Evolutionary conservation across 2,329 filamentous ascomycete species (phyloP).

Genomic region (Fusarium sp.): DNA sequence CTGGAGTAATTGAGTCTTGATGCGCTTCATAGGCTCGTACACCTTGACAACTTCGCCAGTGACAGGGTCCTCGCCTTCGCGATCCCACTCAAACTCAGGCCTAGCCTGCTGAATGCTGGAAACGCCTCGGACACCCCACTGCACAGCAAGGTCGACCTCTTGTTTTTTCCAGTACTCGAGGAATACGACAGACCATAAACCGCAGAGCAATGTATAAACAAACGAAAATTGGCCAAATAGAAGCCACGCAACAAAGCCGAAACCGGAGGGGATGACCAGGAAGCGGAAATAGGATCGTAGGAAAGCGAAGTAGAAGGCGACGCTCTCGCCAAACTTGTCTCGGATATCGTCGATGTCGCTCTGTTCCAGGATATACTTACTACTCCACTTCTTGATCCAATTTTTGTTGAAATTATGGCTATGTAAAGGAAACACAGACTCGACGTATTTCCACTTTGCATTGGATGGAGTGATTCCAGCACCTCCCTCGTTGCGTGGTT

Average conservation of each 20-base stretch:
- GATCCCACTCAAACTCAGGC: slow-evolving; percentile 83
- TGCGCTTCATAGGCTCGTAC: slow-evolving; percentile 81
- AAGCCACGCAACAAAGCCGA: slow-evolving; percentile 83
- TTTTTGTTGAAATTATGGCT: slow-evolving; percentile 80
- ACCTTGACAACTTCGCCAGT: slow-evolving; percentile 83
- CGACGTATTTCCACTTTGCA: slow-evolving; percentile 79
- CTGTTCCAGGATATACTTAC: slow-evolving; percentile 75
- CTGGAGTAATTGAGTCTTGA: slow-evolving; percentile 82
- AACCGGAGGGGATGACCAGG: slow-evolving; percentile 82
- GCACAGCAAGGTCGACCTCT: slow-evolving; percentile 85
- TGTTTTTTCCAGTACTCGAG: slow-evolving; percentile 98
- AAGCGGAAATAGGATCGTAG: slow-evolving; percentile 91
- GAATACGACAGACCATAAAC: slow-evolving; percentile 89
- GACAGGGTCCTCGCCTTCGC: slow-evolving; percentile 80
- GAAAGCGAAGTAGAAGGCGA: slow-evolving; percentile 97
- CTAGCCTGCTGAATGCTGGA: slow-evolving; percentile 84
- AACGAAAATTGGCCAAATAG: slow-evolving; percentile 88
- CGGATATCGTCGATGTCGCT: slow-evolving; percentile 80
- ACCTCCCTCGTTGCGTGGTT: slow-evolving; percentile 79
- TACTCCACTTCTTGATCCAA: slow-evolving; percentile 82
- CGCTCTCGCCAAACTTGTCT: slow-evolving; percentile 82
- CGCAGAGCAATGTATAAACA: slow-evolving; percentile 81
- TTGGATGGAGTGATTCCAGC: slow-evolving; percentile 79
- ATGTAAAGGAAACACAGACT: slow-evolving; percentile 83
- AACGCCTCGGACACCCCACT: slow-evolving; percentile 90